Conservation (phyloP, 768 basidiomycete genomes). For the Lactarius indigo region DNA sequence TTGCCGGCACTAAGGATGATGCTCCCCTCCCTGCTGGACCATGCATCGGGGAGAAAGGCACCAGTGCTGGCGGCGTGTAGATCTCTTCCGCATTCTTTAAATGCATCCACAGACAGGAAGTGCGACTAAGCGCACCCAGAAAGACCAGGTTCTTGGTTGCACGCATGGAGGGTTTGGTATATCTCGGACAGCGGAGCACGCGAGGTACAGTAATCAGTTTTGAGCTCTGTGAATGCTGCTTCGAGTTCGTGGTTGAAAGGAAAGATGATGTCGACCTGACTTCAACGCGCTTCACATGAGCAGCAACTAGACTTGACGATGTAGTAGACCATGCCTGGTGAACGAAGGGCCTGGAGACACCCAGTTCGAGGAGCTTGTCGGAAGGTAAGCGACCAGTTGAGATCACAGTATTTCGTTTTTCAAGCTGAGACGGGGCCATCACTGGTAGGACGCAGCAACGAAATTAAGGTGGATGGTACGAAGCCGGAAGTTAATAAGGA, state of each 20-base stretch:
- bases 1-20: slow-evolving; percentile 56
- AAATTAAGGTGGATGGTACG: neutral
- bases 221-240: slow-evolving; percentile 38
- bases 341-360: slow-evolving; percentile 20
- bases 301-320: neutral
- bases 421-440: slow-evolving; percentile 16
- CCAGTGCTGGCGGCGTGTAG: slow-evolving; percentile 31
- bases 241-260: slow-evolving; percentile 43
- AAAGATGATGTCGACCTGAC: slow-evolving; percentile 62
- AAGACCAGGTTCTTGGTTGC: slow-evolving; percentile 29
- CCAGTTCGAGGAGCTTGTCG: slow-evolving; percentile 8
- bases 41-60: slow-evolving; percentile 42
- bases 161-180: slow-evolving; percentile 34
- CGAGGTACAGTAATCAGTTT: slow-evolving; percentile 45
- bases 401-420: slow-evolving; percentile 20
- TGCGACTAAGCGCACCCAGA: slow-evolving; percentile 16
- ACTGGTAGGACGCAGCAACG: neutral
- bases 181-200: slow-evolving; percentile 44
- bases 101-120: slow-evolving; percentile 12
- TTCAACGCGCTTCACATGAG: slow-evolving; percentile 3
- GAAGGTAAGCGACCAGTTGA: slow-evolving; percentile 23
- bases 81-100: neutral
- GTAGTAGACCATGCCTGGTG: slow-evolving; percentile 22
- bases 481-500: neutral
- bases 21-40: slow-evolving; percentile 62